Percentiles rank a stretch among this genome's conserved stretches.
phyloP scores from a whole-genome alignment of 345 rosid genomes.

The Eutrema yunnanense region DNA sequence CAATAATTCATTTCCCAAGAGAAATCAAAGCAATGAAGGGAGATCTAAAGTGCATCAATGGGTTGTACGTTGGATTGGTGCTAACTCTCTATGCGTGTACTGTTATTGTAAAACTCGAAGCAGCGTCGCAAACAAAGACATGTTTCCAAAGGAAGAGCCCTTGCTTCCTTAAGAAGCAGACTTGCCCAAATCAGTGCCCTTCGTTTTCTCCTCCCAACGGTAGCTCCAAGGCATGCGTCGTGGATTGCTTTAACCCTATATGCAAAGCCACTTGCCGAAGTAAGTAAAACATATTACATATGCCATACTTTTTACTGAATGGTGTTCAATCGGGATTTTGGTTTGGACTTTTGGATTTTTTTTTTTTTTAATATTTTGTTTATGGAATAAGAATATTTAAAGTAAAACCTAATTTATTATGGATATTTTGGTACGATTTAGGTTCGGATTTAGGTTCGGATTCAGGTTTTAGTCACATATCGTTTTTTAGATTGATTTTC shows the following conservation, averaged over 20 bases:
- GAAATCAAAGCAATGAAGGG: slow-evolving; percentile 8
- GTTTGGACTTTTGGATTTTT: not conserved
- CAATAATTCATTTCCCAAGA: not conserved
- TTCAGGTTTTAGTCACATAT: not conserved
- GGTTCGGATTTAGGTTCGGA: too few relatives aligned
- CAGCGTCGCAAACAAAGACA: slow-evolving; percentile 18
- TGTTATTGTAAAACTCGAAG: slow-evolving; percentile 17
- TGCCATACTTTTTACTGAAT: not conserved
- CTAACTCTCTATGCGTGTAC: not conserved
- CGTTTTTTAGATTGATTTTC: too few relatives aligned
- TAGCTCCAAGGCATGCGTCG: slow-evolving; percentile 32
- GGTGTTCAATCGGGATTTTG: not conserved
- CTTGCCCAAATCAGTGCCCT: slow-evolving; percentile 39
- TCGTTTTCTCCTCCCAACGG: slow-evolving; percentile 19
- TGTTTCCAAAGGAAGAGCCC: slow-evolving; percentile 24
- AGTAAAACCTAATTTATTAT: not conserved
- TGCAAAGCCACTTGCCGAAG: slow-evolving; percentile 37
- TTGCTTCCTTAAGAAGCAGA: slow-evolving; percentile 29
- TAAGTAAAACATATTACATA: not conserved
- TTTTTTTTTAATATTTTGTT: not conserved
- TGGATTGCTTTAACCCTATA: slow-evolving; percentile 32
- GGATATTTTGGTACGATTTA: not conserved
- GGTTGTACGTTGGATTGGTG: slow-evolving; percentile 1
- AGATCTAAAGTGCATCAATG: not conserved
- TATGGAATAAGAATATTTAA: not conserved